These are phyloP conservation scores for Sporothrix globosa DNA, from an alignment of 2,329 filamentous ascomycete genomes.

Conservation along the genomic window DNA sequence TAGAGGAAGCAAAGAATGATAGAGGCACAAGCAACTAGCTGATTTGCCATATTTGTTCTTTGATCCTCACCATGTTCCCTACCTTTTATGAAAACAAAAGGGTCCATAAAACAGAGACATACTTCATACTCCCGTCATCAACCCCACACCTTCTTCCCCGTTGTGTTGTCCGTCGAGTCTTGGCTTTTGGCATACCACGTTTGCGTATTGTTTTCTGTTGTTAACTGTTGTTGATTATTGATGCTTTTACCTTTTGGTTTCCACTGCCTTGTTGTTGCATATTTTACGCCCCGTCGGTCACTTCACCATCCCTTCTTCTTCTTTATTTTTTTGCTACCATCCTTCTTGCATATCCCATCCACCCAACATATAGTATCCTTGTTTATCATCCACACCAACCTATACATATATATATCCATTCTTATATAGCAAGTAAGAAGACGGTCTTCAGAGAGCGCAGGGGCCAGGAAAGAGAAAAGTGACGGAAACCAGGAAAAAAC, in stretches of 20 bases:
- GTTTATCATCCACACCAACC: neutral
- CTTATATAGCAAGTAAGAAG: slow-evolving; percentile 10
- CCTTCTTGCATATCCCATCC: neutral
- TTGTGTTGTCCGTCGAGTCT: slow-evolving; percentile 18
- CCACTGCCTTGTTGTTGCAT: neutral
- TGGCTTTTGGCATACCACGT: slow-evolving; percentile 2
- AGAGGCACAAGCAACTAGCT: neutral
- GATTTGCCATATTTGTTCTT: neutral
- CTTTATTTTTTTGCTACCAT: neutral
- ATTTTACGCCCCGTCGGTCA: neutral
- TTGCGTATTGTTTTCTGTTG: neutral
- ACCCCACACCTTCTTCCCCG: neutral
- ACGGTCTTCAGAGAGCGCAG: neutral
- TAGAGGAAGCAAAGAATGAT: neutral
- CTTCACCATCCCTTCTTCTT: neutral
- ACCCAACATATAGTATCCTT: neutral
- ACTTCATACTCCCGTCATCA: neutral
- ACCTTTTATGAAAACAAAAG: neutral
- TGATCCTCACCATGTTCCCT: neutral
- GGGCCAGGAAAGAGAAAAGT: slow-evolving; percentile 21
- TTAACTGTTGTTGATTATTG: neutral
- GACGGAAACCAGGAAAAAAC: neutral
- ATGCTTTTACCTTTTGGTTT: neutral
- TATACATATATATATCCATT: slow-evolving; percentile 17
- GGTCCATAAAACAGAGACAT: too few species aligned